A percentile compares a stretch with the other conserved stretches of the same genome.
These are phyloP conservation scores for Fraxinus dipetala DNA, from an alignment of 305 asterid genomes.

Conservation along the genomic window DNA sequence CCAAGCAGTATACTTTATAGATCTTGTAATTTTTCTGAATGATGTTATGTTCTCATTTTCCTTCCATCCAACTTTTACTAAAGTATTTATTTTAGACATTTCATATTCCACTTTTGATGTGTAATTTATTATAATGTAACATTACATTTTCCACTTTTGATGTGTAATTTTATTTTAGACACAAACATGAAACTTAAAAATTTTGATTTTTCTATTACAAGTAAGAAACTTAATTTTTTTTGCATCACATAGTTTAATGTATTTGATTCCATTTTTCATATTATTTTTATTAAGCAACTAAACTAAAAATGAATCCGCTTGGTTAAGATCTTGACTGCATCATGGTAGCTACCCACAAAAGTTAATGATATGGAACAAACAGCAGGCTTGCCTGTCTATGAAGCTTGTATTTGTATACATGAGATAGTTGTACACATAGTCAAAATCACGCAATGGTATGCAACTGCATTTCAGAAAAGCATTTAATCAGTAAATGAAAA, in stretches of 20 bases:
- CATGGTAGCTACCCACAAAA: conserved; percentile 16
- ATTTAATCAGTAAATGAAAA: conserved; percentile 27
- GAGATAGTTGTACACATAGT: conserved; percentile 87
- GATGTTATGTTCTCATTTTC: not conserved
- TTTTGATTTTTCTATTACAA: not conserved
- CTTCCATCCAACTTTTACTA: not conserved
- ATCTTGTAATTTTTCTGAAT: not conserved
- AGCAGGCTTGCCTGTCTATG: conserved; percentile 71
- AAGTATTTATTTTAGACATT: not conserved
- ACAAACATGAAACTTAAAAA: not conserved
- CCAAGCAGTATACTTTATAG: not conserved
- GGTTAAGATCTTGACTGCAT: not conserved
- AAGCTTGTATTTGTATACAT: conserved; percentile 92
- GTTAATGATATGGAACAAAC: not conserved
- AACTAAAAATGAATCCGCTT: not conserved
- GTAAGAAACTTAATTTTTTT: not conserved
- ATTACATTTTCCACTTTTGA: not conserved
- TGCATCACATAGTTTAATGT: not conserved
- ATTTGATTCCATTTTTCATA: not conserved
- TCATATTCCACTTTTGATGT: not conserved
- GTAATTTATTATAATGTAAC: not conserved
- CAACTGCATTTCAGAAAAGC: conserved; percentile 66
- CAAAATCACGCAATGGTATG: conserved; percentile 82
- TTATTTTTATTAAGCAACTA: not conserved
- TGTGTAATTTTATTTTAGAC: not conserved